phyloP scores from a whole-genome alignment of 2,329 filamentous ascomycete genomes.

The Samsoniella hepiali region DNA sequence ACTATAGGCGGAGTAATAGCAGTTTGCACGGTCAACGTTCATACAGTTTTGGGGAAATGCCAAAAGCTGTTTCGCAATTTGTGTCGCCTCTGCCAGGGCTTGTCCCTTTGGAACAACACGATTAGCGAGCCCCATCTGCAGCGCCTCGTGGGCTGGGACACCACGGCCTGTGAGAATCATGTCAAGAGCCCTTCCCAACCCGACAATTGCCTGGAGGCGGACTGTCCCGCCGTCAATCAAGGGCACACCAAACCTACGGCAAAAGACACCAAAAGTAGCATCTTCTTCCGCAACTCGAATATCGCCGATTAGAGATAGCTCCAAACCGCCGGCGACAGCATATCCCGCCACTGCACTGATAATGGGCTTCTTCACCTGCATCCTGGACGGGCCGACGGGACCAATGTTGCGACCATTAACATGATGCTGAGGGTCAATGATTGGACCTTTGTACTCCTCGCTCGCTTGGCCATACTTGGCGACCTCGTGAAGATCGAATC shows the following conservation, averaged over 20 bases:
- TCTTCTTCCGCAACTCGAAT: slow-evolving; percentile 52
- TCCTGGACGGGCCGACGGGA: slow-evolving; percentile 50
- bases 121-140: slow-evolving; percentile 50
- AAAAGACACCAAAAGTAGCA: slow-evolving; percentile 53
- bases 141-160: slow-evolving; percentile 46
- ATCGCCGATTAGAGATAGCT: slow-evolving; percentile 50
- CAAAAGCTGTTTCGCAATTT: slow-evolving; percentile 45
- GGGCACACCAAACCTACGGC: slow-evolving; percentile 39
- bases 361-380: slow-evolving; percentile 49
- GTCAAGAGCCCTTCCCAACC: slow-evolving; percentile 51
- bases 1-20: slow-evolving; percentile 50
- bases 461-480: slow-evolving; percentile 24
- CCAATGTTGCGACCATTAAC: slow-evolving; percentile 29
- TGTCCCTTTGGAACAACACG: slow-evolving; percentile 49
- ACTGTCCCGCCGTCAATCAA: slow-evolving; percentile 28
- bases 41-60: slow-evolving; percentile 50
- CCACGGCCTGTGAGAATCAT: slow-evolving; percentile 53
- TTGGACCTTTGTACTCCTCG: slow-evolving; percentile 4
- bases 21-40: slow-evolving; percentile 45
- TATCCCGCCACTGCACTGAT: slow-evolving; percentile 50
- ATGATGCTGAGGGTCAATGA: slow-evolving; percentile 14
- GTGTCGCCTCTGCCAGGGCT: slow-evolving; percentile 44
- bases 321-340: slow-evolving; percentile 51
- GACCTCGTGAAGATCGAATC: slow-evolving; percentile 49
- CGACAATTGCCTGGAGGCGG: slow-evolving; percentile 48